Percentiles rank a stretch among this genome's conserved stretches.
These are phyloP conservation scores for Zanthoxylum bungeanum DNA, from an alignment of 345 rosid genomes.

Conservation along the genomic window DNA sequence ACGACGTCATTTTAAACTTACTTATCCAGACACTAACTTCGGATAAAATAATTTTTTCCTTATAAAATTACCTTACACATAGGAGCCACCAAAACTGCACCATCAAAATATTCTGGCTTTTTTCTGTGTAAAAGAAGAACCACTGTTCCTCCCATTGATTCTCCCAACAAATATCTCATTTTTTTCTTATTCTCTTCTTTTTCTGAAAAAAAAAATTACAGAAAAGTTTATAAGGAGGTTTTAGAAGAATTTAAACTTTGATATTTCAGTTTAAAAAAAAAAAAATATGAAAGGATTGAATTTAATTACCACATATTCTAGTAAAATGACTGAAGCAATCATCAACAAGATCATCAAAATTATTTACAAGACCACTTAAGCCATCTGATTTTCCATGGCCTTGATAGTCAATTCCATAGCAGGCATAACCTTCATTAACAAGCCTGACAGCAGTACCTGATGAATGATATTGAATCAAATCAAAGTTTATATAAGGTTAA, in stretches of 20 bases:
- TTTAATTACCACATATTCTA: constrained; percentile 47
- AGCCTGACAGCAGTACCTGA: constrained; percentile 77
- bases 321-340: constrained; percentile 60
- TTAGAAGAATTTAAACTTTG: not conserved
- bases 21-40: too few relatives aligned
- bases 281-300: not conserved
- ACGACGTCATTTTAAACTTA: too few relatives aligned
- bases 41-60: too few relatives aligned
- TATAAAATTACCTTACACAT: constrained; percentile 79
- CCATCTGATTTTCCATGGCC: constrained; percentile 91
- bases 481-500: not conserved
- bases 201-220: constrained; percentile 22
- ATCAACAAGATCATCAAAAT: constrained; percentile 51
- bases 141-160: constrained; percentile 75
- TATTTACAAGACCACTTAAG: constrained; percentile 40
- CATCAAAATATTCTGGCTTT: constrained; percentile 52
- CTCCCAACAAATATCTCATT: constrained; percentile 54
- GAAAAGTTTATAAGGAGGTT: not conserved
- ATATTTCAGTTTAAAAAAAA: not conserved
- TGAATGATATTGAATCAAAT: not conserved
- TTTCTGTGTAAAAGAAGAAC: constrained; percentile 40
- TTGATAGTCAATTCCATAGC: constrained; percentile 80
- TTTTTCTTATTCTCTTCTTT: constrained; percentile 36
- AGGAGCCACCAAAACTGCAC: constrained; percentile 60
- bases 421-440: constrained; percentile 61